Percentiles rank a stretch among this genome's conserved stretches.
phyloP scores from a whole-genome alignment of 371 early-diverging fungal species.

The Apophysomyces ossiformis region DNA sequence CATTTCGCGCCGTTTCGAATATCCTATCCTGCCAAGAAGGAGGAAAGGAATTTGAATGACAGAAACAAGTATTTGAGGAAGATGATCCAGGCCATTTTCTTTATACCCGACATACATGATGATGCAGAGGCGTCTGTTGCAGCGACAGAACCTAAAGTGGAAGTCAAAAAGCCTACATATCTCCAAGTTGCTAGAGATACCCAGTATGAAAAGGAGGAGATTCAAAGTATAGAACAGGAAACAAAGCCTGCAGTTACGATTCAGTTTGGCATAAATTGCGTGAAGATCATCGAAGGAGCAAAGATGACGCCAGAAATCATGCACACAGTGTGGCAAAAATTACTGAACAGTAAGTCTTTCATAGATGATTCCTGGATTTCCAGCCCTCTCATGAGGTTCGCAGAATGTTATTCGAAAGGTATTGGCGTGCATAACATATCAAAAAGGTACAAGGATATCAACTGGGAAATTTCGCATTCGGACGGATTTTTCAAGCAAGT shows the following conservation, averaged over 20 bases:
- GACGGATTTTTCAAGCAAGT: slow-evolving; percentile 59
- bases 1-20: slow-evolving; percentile 46
- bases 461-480: slow-evolving; percentile 49
- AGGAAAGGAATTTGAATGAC: slow-evolving; percentile 20
- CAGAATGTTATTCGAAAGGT: slow-evolving; percentile 45
- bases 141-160: neutral
- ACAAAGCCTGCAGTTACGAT: too few relatives aligned
- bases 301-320: slow-evolving; percentile 24
- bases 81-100: slow-evolving; percentile 37
- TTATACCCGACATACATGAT: slow-evolving; percentile 17
- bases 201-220: too few relatives aligned
- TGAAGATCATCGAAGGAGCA: too few relatives aligned
- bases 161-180: too few relatives aligned
- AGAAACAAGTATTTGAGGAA: slow-evolving; percentile 29
- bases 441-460: slow-evolving; percentile 36
- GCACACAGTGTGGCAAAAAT: slow-evolving; percentile 40
- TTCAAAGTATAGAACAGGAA: too few relatives aligned
- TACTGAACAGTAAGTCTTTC: slow-evolving; percentile 36
- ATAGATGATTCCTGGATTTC: too few relatives aligned
- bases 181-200: too few relatives aligned
- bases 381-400: neutral
- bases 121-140: neutral
- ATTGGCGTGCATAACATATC: slow-evolving; percentile 37
- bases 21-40: neutral
- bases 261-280: too few relatives aligned